A percentile compares a stretch with the other conserved stretches of the same genome.
Evolutionary conservation across 2,329 filamentous ascomycete species (phyloP).

Genomic region (Neobulgaria alba): DNA sequence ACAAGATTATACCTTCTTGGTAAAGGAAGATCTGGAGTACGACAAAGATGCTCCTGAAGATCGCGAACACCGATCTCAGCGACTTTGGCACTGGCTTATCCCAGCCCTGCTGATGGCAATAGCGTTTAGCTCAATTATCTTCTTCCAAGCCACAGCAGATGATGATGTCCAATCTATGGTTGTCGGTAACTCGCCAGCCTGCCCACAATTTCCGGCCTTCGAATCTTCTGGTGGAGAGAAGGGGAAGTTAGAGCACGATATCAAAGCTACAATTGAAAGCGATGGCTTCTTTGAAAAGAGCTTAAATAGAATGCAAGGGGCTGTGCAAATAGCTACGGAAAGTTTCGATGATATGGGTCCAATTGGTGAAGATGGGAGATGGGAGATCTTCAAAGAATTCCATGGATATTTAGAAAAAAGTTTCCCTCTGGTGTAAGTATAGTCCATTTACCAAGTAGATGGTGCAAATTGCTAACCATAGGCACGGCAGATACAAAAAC

Average conservation of each 20-base stretch:
- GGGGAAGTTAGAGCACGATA: constrained; percentile 10
- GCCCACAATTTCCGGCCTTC: constrained; percentile 18
- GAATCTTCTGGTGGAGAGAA: constrained; percentile 2
- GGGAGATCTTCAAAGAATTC: constrained; percentile 44
- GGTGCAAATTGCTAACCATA: not conserved
- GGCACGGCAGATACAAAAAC: constrained; percentile 9
- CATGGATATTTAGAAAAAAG: constrained; percentile 38
- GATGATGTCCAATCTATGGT: constrained; percentile 3
- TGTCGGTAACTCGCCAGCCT: constrained; percentile 8
- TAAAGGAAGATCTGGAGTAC: too few relatives aligned
- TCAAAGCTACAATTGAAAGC: constrained; percentile 11
- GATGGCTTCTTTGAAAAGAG: constrained; percentile 16
- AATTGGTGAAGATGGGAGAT: constrained; percentile 45
- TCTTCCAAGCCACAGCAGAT: not conserved
- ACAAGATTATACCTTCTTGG: too few relatives aligned
- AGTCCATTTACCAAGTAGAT: not conserved
- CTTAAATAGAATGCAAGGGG: constrained; percentile 32
- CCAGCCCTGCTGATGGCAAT: constrained; percentile 3
- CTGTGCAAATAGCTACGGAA: constrained; percentile 46
- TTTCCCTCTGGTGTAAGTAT: constrained; percentile 41
- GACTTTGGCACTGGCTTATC: constrained; percentile 8
- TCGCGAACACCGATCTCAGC: too few relatives aligned
- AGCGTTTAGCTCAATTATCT: constrained; percentile 5
- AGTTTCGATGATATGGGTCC: constrained; percentile 48
- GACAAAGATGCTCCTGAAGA: too few relatives aligned